Conservation (phyloP, 805 yeast species). For the Metschnikowia continentalis region DNA sequence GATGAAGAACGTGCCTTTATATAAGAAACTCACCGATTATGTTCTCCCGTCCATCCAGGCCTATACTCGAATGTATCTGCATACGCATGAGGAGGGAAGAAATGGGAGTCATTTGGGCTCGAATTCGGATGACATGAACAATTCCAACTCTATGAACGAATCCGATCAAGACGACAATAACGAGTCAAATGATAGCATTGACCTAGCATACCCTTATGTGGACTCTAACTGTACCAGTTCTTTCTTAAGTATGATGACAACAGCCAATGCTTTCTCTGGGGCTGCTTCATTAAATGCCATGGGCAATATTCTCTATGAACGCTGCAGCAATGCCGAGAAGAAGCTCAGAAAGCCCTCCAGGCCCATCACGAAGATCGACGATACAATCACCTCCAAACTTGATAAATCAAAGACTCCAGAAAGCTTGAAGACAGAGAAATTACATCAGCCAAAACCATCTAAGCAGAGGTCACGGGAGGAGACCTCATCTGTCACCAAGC, state of each 20-base stretch:
- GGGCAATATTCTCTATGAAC: constrained; percentile 9
- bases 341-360: not conserved
- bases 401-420: not conserved
- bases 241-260: constrained; percentile 27
- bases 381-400: not conserved
- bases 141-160: not conserved
- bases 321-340: not conserved
- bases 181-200: constrained; percentile 23
- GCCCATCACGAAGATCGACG: not conserved
- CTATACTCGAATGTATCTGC: not conserved
- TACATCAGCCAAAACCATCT: not conserved
- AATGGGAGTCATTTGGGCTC: not conserved
- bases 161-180: not conserved
- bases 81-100: not conserved
- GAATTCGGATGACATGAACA: not conserved
- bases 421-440: not conserved
- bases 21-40: constrained; percentile 14
- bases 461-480: not conserved
- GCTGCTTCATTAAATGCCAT: constrained; percentile 15
- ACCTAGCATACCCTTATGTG: constrained; percentile 24
- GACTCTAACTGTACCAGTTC: constrained; percentile 23
- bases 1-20: constrained; percentile 11
- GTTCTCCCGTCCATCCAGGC: constrained; percentile 16
- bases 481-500: not conserved
- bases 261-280: constrained; percentile 30